Evolutionary conservation across 768 basidiomycete genomes (phyloP).

Genomic region (Asterophora parasitica): DNA sequence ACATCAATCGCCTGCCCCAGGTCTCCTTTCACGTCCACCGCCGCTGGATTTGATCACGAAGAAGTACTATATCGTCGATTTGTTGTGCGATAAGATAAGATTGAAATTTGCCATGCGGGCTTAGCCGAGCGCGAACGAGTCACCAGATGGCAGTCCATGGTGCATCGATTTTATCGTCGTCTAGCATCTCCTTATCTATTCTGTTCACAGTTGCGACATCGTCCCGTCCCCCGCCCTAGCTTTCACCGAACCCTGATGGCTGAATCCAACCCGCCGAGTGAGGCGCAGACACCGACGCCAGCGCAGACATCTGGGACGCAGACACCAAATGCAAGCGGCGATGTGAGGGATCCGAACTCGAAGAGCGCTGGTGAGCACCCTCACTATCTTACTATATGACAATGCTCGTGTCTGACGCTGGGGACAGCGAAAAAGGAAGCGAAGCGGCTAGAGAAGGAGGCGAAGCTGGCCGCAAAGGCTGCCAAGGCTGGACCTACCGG

Average conservation of each 20-base stretch:
- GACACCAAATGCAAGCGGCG: too few relatives aligned
- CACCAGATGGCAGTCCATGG: constrained; percentile 3
- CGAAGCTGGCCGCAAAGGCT: constrained; percentile 69
- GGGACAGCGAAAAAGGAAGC: constrained; percentile 77
- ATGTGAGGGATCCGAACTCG: constrained; percentile 25
- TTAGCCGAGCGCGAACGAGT: constrained; percentile 16
- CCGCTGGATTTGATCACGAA: too few relatives aligned
- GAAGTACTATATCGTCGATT: too few relatives aligned
- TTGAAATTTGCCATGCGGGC: constrained; percentile 13
- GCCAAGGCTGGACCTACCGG: constrained; percentile 41
- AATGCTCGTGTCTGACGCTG: not conserved
- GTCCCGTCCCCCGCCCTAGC: constrained; percentile 4
- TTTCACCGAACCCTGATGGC: constrained; percentile 7
- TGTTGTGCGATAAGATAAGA: constrained; percentile 18
- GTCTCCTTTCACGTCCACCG: too few relatives aligned
- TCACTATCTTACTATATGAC: not conserved
- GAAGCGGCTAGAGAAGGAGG: constrained; percentile 74
- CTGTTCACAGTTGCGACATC: constrained; percentile 4
- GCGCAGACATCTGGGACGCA: too few relatives aligned
- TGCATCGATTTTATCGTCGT: constrained; percentile 16
- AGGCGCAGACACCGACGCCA: too few relatives aligned
- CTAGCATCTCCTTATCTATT: not conserved
- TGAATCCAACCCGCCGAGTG: constrained; percentile 18
- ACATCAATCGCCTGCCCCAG: too few relatives aligned
- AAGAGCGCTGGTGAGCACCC: constrained; percentile 35